These are phyloP conservation scores for Fraxinus excelsior DNA, from an alignment of 257 asterid species.

Conservation along the genomic window DNA sequence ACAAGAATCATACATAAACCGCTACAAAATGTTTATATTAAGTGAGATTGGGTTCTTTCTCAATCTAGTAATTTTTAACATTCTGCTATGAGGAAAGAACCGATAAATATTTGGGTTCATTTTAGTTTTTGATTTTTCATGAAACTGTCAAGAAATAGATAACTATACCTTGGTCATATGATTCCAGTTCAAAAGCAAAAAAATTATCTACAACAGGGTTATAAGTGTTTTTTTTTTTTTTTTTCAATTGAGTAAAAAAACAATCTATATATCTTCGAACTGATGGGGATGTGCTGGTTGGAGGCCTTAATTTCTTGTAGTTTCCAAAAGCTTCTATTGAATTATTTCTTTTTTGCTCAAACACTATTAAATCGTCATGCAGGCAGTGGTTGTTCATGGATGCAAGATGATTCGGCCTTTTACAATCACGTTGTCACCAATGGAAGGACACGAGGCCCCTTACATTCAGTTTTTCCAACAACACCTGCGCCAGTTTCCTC, in stretches of 20 bases:
- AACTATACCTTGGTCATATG: background rate
- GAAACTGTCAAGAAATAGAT: background rate
- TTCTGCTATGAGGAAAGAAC: background rate
- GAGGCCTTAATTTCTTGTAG: background rate
- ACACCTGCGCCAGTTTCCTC: slow-evolving; percentile 60
- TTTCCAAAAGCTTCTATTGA: slow-evolving; percentile 7
- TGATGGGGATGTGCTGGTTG: background rate
- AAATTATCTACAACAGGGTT: background rate
- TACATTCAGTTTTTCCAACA: slow-evolving; percentile 43
- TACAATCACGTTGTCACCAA: slow-evolving; percentile 27
- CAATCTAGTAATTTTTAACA: background rate
- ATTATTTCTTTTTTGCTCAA: background rate
- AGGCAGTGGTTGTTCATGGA: slow-evolving; percentile 67
- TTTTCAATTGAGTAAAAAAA: background rate
- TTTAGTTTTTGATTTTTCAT: background rate
- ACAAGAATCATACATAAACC: too few species aligned
- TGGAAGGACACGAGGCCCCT: slow-evolving; percentile 44
- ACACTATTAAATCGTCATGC: slow-evolving; percentile 26
- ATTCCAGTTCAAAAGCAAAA: background rate
- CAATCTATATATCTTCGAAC: background rate
- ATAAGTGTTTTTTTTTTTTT: too few species aligned
- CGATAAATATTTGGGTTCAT: background rate
- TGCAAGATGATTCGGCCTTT: slow-evolving; percentile 44
- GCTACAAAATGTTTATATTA: too few species aligned
- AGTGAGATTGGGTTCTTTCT: background rate